Evolutionary conservation across 2,329 filamentous ascomycete genomes (phyloP).

Genomic region (Volutella citrinella): DNA sequence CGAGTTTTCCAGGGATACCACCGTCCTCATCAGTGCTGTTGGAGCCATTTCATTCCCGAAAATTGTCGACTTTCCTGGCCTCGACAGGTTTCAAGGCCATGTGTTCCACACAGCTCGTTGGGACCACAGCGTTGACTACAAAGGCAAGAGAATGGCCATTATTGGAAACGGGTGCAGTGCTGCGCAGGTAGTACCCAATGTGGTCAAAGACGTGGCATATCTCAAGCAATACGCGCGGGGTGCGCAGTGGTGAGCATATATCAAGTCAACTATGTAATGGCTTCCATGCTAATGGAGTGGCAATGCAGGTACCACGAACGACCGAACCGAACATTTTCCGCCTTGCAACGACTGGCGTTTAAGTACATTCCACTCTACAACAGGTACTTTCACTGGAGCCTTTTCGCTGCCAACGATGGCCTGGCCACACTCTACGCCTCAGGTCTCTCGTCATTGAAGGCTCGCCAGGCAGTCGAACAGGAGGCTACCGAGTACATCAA

Average conservation of each 20-base stretch:
- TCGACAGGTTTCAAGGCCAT: constrained; percentile 7
- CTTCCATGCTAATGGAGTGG: too few relatives aligned
- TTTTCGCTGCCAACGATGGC: constrained; percentile 5
- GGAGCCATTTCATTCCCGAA: constrained; percentile 4
- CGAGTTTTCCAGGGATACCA: neutral
- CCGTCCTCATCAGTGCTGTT: constrained; percentile 5
- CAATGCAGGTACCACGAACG: constrained; percentile 8
- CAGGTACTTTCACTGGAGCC: neutral
- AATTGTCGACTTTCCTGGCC: constrained; percentile 5
- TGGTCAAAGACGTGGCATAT: neutral
- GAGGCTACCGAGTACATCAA: constrained; percentile 6
- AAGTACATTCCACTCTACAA: constrained; percentile 2
- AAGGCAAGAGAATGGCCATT: constrained; percentile 7
- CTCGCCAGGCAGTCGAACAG: neutral
- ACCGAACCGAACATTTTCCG: constrained; percentile 3
- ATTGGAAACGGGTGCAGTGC: constrained; percentile 9
- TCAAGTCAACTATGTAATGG: neutral
- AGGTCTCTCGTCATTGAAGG: neutral
- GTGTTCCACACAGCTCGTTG: constrained; percentile 8
- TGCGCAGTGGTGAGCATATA: constrained; percentile 4
- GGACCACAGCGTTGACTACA: constrained; percentile 2
- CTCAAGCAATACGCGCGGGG: constrained; percentile 8
- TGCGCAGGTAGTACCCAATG: constrained; percentile 4
- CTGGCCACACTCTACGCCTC: constrained; percentile 2
- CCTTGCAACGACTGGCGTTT: constrained; percentile 2